A percentile compares a stretch with the other conserved stretches of the same genome.
These are phyloP conservation scores for Nectriaceae sp. DNA, from an alignment of 2,329 filamentous ascomycete species.

Conservation along the genomic window DNA sequence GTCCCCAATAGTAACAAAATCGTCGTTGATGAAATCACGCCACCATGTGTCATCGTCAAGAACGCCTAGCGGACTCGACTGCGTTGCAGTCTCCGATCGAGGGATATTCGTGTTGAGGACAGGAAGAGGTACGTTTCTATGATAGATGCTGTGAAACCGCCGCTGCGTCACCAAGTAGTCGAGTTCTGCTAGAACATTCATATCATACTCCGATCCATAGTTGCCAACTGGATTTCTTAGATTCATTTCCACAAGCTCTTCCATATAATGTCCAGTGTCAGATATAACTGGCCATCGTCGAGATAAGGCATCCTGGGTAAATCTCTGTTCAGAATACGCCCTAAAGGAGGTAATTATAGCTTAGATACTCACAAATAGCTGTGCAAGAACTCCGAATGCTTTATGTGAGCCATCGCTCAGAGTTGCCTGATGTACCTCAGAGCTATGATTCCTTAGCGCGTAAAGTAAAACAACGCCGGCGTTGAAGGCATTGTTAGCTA, in stretches of 20 bases:
- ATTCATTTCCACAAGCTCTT: constrained; percentile 13
- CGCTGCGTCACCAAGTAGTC: constrained; percentile 17
- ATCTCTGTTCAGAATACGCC: not conserved
- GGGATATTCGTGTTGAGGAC: not conserved
- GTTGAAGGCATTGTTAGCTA: not conserved
- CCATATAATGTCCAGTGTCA: constrained; percentile 15
- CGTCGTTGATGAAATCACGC: constrained; percentile 12
- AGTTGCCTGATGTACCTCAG: not conserved
- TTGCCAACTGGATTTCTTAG: constrained; percentile 9
- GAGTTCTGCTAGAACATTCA: constrained; percentile 15
- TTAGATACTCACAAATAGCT: not conserved
- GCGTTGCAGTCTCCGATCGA: not conserved
- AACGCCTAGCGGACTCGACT: not conserved
- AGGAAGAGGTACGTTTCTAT: constrained; percentile 1
- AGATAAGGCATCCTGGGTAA: constrained; percentile 1
- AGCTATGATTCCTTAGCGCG: not conserved
- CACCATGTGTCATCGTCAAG: constrained; percentile 15
- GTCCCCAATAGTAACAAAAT: constrained; percentile 9
- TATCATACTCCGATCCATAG: constrained; percentile 11
- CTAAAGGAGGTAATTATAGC: too few relatives aligned
- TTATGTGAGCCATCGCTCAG: not conserved
- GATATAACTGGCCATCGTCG: constrained; percentile 4
- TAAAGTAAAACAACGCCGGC: not conserved
- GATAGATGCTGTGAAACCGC: constrained; percentile 15
- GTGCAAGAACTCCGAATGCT: constrained; percentile 1